Base-by-base conservation (phyloP, 306 rosid genomes). In the Coriaria nepalensis region DNA sequence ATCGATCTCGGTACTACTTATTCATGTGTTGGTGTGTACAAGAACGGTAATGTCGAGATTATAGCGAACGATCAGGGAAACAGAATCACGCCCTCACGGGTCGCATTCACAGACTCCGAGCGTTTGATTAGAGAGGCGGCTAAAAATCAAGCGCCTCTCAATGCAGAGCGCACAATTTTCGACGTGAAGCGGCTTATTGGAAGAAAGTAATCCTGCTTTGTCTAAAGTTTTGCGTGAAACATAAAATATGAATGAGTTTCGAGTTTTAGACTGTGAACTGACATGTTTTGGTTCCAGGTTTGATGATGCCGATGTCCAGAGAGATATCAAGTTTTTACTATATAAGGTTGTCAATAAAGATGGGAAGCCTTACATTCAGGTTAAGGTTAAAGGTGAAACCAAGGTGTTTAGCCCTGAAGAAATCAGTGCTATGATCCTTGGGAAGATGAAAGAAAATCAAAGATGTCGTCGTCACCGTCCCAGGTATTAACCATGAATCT, bases 11-110 rank as follows among this genome's bases (percentile, higher is more conserved):
- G 76, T 8, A 72, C 79, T 0, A 77, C 83, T 4, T 77, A 77
- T 36, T 69, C 77, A 0, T 73, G 81, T 53, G 76, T 74, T 53
- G 86, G 73, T 4, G 78, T 78, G 40, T 78, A 70, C 68, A 65
- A 62, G 71, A 74, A 71, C 13, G 78, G 59, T 34, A 64, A 61
- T 7, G 78, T 68, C 4, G 75, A 78, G 55, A 73, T 78, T 13
- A 70, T 78, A 64, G 81, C 76, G 29, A 70, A 78, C 42, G 86
- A 78, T 11, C 81, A 78, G 39, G 81, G 86, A 14, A 78, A 78
- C 37, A 58, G 78, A 52, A 71, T 74, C 57, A 74, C 81, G 37
- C 77, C 80, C 53, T 73, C 80, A 0, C 69, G 77, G 80, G 84
- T 73, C 0, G 74, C 84, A 7, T 73, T 77, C 68, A 60, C 80